Percentiles rank a stretch among this genome's conserved stretches.
Conservation (phyloP, 2,329 filamentous ascomycete genomes). For the Claviceps arundinis region DNA sequence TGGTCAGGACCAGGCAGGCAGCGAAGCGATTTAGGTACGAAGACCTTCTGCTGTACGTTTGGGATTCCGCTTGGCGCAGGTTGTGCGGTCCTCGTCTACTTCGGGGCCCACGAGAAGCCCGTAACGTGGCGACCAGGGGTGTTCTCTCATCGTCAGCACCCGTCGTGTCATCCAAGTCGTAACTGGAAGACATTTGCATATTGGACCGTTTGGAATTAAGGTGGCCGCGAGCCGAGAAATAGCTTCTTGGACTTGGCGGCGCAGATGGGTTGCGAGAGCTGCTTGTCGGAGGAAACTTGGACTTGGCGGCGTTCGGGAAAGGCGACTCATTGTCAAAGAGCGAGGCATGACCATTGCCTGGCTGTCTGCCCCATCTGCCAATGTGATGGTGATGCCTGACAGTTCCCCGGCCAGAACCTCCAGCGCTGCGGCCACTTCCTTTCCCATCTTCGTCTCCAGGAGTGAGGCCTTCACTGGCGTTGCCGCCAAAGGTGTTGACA, state of each 20-base stretch:
- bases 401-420: constrained; percentile 51
- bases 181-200: constrained; percentile 47
- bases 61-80: constrained; percentile 59
- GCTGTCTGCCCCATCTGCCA: constrained; percentile 61
- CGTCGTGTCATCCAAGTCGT: constrained; percentile 68
- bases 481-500: constrained; percentile 61
- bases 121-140: constrained; percentile 54
- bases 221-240: constrained; percentile 22
- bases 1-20: constrained; percentile 73
- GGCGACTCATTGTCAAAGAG: constrained; percentile 68
- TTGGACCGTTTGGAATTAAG: constrained; percentile 36
- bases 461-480: constrained; percentile 34
- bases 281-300: constrained; percentile 38
- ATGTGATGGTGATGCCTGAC: constrained; percentile 62
- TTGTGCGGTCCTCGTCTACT: constrained; percentile 42
- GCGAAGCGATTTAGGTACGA: constrained; percentile 61
- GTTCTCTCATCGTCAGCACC: constrained; percentile 80
- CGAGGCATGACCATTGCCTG: constrained; percentile 53
- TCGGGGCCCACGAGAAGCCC: constrained; percentile 44
- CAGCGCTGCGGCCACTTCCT: constrained; percentile 45
- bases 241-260: constrained; percentile 55
- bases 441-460: constrained; percentile 55
- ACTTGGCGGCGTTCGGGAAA: constrained; percentile 52
- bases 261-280: constrained; percentile 48
- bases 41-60: constrained; percentile 49